These are phyloP conservation scores for Botrytis cinerea DNA, from an alignment of 2,329 filamentous ascomycete species.

Conservation along the genomic window DNA sequence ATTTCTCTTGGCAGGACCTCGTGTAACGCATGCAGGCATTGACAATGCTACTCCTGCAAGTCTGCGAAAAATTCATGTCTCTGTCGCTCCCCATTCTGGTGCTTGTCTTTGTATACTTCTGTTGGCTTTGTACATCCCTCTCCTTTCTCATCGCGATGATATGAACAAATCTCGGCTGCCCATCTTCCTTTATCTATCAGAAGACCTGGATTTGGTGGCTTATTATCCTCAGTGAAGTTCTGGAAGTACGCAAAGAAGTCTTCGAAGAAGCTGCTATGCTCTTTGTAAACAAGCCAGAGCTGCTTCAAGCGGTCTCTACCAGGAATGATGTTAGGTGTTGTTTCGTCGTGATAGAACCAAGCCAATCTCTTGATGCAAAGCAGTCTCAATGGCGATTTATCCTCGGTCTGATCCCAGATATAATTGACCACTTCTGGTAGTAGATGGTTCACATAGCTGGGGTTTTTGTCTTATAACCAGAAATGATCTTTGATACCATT, in stretches of 20 bases:
- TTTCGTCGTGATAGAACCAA: not conserved
- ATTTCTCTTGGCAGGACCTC: no score
- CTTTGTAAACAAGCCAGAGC: not conserved
- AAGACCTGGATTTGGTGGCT: not conserved
- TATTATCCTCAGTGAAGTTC: not conserved
- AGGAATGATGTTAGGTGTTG: not conserved
- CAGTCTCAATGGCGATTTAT: not conserved
- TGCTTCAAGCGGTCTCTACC: not conserved
- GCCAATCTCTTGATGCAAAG: not conserved
- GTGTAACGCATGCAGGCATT: no score
- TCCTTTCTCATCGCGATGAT: not conserved
- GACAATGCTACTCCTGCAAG: no score
- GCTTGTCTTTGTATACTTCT: no score
- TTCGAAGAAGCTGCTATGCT: not conserved
- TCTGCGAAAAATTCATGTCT: no score
- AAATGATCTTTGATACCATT: not conserved
- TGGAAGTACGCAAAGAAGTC: not conserved
- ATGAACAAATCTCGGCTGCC: not conserved
- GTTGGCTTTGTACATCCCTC: no score
- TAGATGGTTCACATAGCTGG: not conserved
- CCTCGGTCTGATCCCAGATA: not conserved
- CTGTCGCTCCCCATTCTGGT: no score
- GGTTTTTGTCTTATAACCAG: not conserved
- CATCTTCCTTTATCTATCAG: not conserved
- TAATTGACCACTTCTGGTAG: not conserved